phyloP scores from a whole-genome alignment of 2,329 filamentous ascomycete genomes.

The Penicillium sp. region DNA sequence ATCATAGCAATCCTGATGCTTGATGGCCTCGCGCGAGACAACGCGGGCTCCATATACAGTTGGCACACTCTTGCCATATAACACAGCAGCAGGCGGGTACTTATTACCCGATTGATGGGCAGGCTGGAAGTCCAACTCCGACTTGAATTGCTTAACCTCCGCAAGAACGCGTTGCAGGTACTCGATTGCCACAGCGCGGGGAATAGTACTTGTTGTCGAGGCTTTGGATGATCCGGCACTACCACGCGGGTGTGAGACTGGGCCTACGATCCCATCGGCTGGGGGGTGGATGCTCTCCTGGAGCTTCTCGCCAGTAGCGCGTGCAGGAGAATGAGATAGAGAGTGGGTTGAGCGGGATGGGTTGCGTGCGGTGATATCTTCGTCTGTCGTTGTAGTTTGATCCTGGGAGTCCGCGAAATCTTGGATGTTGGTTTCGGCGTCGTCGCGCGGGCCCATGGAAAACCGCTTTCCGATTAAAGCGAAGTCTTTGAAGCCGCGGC shows the following conservation, averaged over 20 bases:
- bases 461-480: constrained; percentile 43
- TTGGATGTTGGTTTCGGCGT: constrained; percentile 20
- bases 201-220: constrained; percentile 47
- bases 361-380: constrained; percentile 4
- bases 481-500: constrained; percentile 34
- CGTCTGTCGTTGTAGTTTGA: constrained; percentile 15
- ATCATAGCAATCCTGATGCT: constrained; percentile 76
- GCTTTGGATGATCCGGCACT: constrained; percentile 28
- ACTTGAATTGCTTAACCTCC: constrained; percentile 72
- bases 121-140: constrained; percentile 66
- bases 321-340: neutral
- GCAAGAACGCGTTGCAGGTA: constrained; percentile 77
- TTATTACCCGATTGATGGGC: constrained; percentile 63
- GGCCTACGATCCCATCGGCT: constrained; percentile 31
- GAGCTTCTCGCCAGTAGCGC: constrained; percentile 8
- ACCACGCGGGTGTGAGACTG: constrained; percentile 26
- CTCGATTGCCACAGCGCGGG: constrained; percentile 55
- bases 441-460: constrained; percentile 26
- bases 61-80: constrained; percentile 84
- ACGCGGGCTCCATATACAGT: constrained; percentile 84
- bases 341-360: neutral
- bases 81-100: constrained; percentile 79
- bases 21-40: constrained; percentile 69
- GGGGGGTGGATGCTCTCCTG: constrained; percentile 27
- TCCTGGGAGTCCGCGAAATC: constrained; percentile 16